Percentiles rank a stretch among this genome's conserved stretches.
Evolutionary conservation across 2,329 filamentous ascomycete species (phyloP).

Genomic region (Scedosporium aurantiacum): DNA sequence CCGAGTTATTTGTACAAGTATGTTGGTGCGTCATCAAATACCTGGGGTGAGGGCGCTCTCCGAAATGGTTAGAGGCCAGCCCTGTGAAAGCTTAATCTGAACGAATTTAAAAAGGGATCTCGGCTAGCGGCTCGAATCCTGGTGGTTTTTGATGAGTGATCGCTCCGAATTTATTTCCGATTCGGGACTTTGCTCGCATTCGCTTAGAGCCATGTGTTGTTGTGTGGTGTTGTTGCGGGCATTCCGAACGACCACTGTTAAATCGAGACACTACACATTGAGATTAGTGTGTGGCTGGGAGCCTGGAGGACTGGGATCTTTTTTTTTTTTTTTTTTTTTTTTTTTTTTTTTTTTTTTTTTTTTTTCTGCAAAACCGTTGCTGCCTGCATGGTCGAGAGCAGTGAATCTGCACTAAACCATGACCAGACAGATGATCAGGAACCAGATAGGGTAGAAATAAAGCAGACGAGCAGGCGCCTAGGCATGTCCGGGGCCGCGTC

Average conservation of each 20-base stretch:
- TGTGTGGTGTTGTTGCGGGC: background rate
- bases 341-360: background rate
- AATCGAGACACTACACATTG: too few species aligned
- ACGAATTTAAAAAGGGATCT: background rate
- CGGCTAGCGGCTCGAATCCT: background rate
- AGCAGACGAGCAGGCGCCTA: background rate
- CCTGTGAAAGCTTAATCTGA: background rate
- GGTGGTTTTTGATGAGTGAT: background rate
- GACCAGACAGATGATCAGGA: background rate
- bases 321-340: background rate
- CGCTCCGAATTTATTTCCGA: background rate
- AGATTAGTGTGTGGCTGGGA: background rate
- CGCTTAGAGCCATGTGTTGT: background rate
- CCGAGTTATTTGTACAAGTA: background rate
- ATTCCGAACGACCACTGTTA: background rate
- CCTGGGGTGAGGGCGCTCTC: background rate
- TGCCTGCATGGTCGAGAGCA: background rate
- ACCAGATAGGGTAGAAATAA: background rate
- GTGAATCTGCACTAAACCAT: background rate
- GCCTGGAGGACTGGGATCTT: background rate
- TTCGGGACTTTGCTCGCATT: background rate
- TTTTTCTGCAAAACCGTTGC: background rate
- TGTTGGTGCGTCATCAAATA: too few species aligned
- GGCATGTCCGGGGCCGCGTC: background rate
- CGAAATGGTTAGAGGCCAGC: background rate